phyloP scores from a whole-genome alignment of 306 rosid species.

The Cicer arietinum region DNA sequence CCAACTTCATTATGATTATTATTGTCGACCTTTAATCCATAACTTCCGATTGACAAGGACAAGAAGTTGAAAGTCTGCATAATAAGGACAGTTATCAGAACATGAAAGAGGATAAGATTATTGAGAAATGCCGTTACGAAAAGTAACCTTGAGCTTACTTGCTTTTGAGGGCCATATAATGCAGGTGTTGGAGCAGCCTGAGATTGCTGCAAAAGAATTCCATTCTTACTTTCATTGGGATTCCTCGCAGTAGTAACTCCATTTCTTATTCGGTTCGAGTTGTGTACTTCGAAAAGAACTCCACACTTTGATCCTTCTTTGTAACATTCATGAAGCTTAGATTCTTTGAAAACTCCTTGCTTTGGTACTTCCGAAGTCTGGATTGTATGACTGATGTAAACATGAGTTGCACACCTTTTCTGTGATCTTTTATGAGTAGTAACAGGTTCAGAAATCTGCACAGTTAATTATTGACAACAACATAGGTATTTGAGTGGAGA shows the following conservation, averaged over 20 bases:
- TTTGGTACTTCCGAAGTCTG: constrained; percentile 46
- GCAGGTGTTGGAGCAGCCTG: constrained; percentile 38
- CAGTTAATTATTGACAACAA: constrained; percentile 28
- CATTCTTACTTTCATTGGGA: constrained; percentile 44
- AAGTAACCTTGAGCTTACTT: constrained; percentile 53
- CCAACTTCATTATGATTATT: constrained; percentile 42
- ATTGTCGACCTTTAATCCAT: constrained; percentile 51
- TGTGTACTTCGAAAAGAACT: constrained; percentile 40
- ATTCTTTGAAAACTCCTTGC: constrained; percentile 34
- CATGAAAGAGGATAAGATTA: neutral
- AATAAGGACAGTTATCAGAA: constrained; percentile 43
- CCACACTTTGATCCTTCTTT: constrained; percentile 53
- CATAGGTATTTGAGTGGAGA: constrained; percentile 7
- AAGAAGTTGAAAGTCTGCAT: constrained; percentile 70
- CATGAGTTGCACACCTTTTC: constrained; percentile 77
- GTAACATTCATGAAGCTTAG: constrained; percentile 41
- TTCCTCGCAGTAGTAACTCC: constrained; percentile 41
- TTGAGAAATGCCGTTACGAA: neutral
- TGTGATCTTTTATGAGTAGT: constrained; percentile 40
- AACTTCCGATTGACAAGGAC: constrained; percentile 59
- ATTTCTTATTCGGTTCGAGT: constrained; percentile 41
- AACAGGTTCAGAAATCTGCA: constrained; percentile 48
- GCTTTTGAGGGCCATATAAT: constrained; percentile 53
- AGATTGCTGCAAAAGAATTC: constrained; percentile 51
- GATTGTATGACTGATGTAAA: constrained; percentile 65